These are phyloP conservation scores for Aspergillus olivimuriae DNA, from an alignment of 495 filamentous ascomycete genomes.

Conservation along the genomic window DNA sequence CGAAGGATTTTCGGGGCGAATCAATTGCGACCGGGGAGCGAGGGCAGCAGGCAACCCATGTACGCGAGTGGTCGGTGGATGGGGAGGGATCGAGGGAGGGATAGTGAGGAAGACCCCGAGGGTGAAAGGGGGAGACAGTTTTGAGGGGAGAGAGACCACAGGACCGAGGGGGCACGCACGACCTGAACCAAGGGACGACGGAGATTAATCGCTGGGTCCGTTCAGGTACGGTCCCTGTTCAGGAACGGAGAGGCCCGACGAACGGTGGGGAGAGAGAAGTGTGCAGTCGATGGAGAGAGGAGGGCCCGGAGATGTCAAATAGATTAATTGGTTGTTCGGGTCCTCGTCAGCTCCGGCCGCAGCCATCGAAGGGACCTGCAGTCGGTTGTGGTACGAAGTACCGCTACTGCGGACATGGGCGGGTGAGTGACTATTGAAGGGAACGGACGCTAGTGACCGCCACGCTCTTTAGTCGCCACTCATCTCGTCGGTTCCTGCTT, in stretches of 20 bases:
- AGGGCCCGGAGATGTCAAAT: no score
- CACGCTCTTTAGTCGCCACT: no score
- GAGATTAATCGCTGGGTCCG: neutral
- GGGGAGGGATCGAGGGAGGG: neutral
- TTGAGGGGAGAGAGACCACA: neutral
- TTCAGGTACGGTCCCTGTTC: neutral
- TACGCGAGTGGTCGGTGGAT: neutral
- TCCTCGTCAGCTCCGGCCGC: no score
- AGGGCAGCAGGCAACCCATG: neutral
- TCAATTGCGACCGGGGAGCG: constrained; percentile 3
- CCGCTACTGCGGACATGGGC: no score
- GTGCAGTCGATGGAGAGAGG: no score
- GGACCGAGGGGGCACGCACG: no score
- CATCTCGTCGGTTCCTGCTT: no score
- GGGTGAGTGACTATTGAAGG: no score
- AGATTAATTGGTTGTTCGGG: no score
- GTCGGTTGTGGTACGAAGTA: no score
- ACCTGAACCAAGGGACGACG: constrained; percentile 7
- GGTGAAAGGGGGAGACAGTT: neutral
- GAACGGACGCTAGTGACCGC: no score
- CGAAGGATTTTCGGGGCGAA: neutral
- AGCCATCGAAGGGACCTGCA: no score
- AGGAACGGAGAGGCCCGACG: constrained; percentile 1
- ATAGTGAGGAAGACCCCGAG: neutral
- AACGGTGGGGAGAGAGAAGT: constrained; percentile 1